These are phyloP conservation scores for Gamarada debralockiae DNA, from an alignment of 495 filamentous ascomycete species.

Conservation along the genomic window DNA sequence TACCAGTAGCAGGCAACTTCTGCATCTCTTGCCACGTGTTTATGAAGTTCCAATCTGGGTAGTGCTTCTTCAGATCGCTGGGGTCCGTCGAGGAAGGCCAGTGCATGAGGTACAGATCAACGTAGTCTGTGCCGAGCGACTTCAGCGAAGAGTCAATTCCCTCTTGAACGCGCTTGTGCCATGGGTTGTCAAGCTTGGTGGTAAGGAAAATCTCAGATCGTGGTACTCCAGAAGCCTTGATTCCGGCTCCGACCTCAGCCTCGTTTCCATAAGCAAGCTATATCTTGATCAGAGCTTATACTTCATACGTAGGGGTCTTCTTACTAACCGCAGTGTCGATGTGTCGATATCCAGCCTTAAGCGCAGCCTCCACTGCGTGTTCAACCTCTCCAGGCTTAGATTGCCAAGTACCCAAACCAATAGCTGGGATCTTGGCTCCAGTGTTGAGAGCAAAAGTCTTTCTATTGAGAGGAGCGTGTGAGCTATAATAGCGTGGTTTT, in stretches of 20 bases:
- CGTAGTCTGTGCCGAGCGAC: slow-evolving; percentile 68
- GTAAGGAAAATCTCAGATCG: slow-evolving; percentile 79
- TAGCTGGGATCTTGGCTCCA: slow-evolving; percentile 68
- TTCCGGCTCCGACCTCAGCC: slow-evolving; percentile 57
- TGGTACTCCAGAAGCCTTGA: slow-evolving; percentile 60
- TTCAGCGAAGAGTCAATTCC: slow-evolving; percentile 67
- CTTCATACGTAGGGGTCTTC: not conserved
- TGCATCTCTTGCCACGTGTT: slow-evolving; percentile 82
- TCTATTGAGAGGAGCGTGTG: slow-evolving; percentile 13
- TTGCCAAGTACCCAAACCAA: slow-evolving; percentile 80
- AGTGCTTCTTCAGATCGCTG: slow-evolving; percentile 65
- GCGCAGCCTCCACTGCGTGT: slow-evolving; percentile 48
- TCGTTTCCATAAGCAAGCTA: slow-evolving; percentile 57
- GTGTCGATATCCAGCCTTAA: slow-evolving; percentile 64
- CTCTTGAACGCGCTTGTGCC: slow-evolving; percentile 61
- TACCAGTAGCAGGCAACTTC: slow-evolving; percentile 59
- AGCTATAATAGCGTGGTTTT: slow-evolving; percentile 16
- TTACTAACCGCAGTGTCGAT: slow-evolving; percentile 43
- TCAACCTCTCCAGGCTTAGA: slow-evolving; percentile 57
- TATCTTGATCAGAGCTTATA: not conserved
- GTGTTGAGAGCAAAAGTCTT: slow-evolving; percentile 67
- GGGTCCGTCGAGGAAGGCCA: slow-evolving; percentile 64
- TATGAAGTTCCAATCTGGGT: slow-evolving; percentile 59
- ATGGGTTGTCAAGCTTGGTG: slow-evolving; percentile 80
- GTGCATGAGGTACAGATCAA: slow-evolving; percentile 78